Conservation (phyloP, 116 monocot genomes). For the Posidonia oceanica region DNA sequence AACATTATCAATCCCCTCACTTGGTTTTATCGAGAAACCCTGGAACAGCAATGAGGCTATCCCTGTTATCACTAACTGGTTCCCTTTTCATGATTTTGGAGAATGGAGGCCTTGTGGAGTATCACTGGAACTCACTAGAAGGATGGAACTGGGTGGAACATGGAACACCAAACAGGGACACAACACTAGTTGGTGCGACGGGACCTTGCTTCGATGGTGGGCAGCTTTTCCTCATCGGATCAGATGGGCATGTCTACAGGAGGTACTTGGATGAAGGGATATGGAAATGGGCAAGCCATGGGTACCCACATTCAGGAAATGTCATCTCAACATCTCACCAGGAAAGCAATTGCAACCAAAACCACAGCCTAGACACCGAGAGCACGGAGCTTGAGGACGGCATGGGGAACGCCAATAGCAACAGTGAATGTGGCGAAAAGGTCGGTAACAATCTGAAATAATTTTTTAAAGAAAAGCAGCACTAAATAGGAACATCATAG, state of each 20-base stretch:
- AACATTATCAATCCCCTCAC: constrained; percentile 77
- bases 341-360: constrained; percentile 5
- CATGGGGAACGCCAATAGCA: constrained; percentile 7
- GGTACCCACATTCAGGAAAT: constrained; percentile 28
- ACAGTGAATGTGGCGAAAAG: constrained; percentile 49
- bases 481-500: too few relatives aligned
- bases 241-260: constrained; percentile 61
- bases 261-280: constrained; percentile 37
- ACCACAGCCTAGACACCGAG: background rate
- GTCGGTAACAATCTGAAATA: constrained; percentile 15
- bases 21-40: constrained; percentile 55
- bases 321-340: background rate
- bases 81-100: constrained; percentile 84
- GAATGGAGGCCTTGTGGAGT: constrained; percentile 66
- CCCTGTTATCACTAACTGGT: constrained; percentile 35
- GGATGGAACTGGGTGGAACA: constrained; percentile 98
- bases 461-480: background rate
- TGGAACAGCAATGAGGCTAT: constrained; percentile 64
- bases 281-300: constrained; percentile 67
- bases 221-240: constrained; percentile 68
- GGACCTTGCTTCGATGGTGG: constrained; percentile 55
- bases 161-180: constrained; percentile 52
- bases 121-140: constrained; percentile 47
- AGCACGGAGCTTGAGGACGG: background rate
- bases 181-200: constrained; percentile 40